Percentiles rank a stretch among this genome's conserved stretches.
phyloP scores from a whole-genome alignment of 1,284 basidiomycete species.

The Moesziomyces sp. region DNA sequence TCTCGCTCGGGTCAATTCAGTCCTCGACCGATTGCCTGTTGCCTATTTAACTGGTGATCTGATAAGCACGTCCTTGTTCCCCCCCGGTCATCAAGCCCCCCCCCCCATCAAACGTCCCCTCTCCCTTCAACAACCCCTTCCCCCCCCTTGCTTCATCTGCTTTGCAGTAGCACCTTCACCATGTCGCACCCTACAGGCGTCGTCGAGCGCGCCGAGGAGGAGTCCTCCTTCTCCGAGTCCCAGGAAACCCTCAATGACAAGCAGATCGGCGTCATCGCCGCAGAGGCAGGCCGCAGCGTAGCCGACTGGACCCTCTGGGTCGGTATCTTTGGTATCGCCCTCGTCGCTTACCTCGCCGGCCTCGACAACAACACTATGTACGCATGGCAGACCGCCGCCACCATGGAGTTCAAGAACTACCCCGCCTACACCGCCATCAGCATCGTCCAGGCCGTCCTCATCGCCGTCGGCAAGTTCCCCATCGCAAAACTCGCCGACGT shows the following conservation, averaged over 20 bases:
- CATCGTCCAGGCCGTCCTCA: conserved; percentile 61
- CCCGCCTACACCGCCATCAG: conserved; percentile 48
- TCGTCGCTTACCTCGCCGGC: conserved; percentile 55
- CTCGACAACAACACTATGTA: conserved; percentile 63
- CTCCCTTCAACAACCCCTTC: background rate
- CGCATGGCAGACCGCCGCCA: conserved; percentile 43
- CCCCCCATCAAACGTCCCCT: background rate
- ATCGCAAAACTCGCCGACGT: conserved; percentile 66
- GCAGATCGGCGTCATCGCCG: conserved; percentile 56
- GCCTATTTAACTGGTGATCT: too few species aligned
- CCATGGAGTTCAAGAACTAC: conserved; percentile 35
- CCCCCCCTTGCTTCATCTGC: background rate
- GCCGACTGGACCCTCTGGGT: conserved; percentile 57
- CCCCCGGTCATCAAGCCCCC: too few species aligned
- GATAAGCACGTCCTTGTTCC: too few species aligned
- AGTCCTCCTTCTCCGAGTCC: conserved; percentile 11
- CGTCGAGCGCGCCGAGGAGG: conserved; percentile 7
- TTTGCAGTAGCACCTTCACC: background rate
- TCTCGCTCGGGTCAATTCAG: too few species aligned
- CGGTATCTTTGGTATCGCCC: conserved; percentile 54
- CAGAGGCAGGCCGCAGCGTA: conserved; percentile 53
- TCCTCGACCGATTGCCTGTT: too few species aligned
- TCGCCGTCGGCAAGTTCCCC: conserved; percentile 65
- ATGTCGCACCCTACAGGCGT: conserved; percentile 35
- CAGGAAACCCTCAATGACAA: conserved; percentile 25